Evolutionary conservation across 2,329 filamentous ascomycete genomes (phyloP).

Genomic region (Exophiala alcalophila): DNA sequence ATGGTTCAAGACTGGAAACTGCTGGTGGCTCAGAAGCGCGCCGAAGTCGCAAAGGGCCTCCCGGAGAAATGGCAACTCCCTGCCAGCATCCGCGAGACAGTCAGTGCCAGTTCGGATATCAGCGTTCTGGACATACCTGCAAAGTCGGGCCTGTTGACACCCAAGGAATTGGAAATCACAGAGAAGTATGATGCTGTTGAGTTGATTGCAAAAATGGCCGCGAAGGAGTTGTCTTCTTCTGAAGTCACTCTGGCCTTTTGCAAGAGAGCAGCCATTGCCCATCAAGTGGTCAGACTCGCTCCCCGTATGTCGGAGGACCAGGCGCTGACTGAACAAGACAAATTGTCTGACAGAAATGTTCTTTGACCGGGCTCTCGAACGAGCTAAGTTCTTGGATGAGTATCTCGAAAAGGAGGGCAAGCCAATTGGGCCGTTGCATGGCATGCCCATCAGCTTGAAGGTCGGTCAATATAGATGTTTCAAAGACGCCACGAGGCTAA

Average conservation of each 20-base stretch:
- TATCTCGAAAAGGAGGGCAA: constrained; percentile 48
- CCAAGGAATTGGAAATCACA: constrained; percentile 48
- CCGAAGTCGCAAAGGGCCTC: constrained; percentile 13
- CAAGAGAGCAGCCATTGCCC: constrained; percentile 40
- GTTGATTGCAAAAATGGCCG: constrained; percentile 32
- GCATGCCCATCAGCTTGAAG: constrained; percentile 43
- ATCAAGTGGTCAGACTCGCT: constrained; percentile 48
- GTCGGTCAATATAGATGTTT: constrained; percentile 10
- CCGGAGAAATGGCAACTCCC: constrained; percentile 34
- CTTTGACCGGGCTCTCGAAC: constrained; percentile 45
- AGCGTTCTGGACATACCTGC: constrained; percentile 33
- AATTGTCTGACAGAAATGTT: constrained; percentile 45
- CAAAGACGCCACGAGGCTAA: too few species aligned
- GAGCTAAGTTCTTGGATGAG: constrained; percentile 61
- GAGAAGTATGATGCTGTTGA: constrained; percentile 45
- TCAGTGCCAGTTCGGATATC: constrained; percentile 15
- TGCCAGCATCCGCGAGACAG: constrained; percentile 8
- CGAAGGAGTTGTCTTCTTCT: constrained; percentile 14
- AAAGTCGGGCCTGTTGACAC: constrained; percentile 44
- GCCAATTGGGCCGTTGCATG: constrained; percentile 60
- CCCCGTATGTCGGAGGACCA: not conserved
- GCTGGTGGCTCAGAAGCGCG: constrained; percentile 20
- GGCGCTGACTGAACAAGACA: constrained; percentile 14
- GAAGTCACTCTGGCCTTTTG: constrained; percentile 45
- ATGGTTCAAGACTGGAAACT: constrained; percentile 20